Evolutionary conservation across 1,284 basidiomycete species (phyloP).

Genomic region (Rhodotorula sp.): DNA sequence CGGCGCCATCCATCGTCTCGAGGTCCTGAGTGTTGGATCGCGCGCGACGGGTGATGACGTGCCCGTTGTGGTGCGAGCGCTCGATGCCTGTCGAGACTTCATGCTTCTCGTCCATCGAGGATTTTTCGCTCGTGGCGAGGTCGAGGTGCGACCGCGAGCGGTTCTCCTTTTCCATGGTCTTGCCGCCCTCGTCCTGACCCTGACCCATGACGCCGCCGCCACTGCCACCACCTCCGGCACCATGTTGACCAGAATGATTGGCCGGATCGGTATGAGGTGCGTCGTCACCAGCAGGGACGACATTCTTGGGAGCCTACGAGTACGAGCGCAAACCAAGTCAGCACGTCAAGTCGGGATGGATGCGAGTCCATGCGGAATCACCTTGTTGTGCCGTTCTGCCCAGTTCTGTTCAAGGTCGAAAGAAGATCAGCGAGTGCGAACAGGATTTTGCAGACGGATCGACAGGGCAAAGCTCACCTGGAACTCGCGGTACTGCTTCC

Average conservation of each 20-base stretch:
- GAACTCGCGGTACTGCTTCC: conserved; percentile 92
- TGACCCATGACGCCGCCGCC: conserved; percentile 51
- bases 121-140: conserved; percentile 6
- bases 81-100: conserved; percentile 7
- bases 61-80: conserved; percentile 13
- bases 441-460: conserved; percentile 49
- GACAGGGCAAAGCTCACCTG: conserved; percentile 33
- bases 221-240: conserved; percentile 51
- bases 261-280: conserved; percentile 48
- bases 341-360: background rate
- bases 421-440: conserved; percentile 48
- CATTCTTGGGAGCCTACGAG: conserved; percentile 46
- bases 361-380: background rate
- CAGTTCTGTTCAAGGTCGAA: conserved; percentile 10
- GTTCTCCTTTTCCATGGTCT: conserved; percentile 27
- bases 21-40: conserved; percentile 42
- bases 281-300: conserved; percentile 43
- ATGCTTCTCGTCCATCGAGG: conserved; percentile 5
- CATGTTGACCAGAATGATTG: conserved; percentile 50
- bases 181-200: conserved; percentile 28
- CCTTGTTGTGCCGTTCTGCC: conserved; percentile 41
- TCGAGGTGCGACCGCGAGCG: background rate
- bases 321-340: background rate
- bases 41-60: conserved; percentile 24
- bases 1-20: conserved; percentile 8